Evolutionary conservation across 148 eudicot species (phyloP).

Genomic region (Simmondsia chinensis): DNA sequence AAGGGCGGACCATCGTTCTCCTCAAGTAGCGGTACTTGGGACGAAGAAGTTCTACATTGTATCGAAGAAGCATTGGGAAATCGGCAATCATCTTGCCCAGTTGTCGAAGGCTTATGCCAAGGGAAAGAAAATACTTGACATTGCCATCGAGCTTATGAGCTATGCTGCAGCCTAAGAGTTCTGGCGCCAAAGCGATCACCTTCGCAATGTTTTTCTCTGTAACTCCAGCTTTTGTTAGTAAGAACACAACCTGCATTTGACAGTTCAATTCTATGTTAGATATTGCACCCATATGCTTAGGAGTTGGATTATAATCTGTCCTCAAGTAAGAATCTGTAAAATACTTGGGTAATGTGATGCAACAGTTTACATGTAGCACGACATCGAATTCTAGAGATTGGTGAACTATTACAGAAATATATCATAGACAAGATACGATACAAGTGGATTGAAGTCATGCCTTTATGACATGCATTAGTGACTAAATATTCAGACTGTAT

Average conservation of each 20-base stretch:
- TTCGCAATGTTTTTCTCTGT: constrained; percentile 55
- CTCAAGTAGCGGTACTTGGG: constrained; percentile 87
- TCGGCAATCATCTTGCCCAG: constrained; percentile 86
- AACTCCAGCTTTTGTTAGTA: constrained; percentile 85
- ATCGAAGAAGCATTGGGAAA: constrained; percentile 88
- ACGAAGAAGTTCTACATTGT: constrained; percentile 71
- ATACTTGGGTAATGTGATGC: too few species aligned
- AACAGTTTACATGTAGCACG: too few species aligned
- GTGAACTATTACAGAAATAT: too few species aligned
- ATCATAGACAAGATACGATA: too few species aligned
- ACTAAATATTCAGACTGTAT: too few species aligned
- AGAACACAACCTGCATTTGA: constrained; percentile 58
- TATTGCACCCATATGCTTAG: not conserved
- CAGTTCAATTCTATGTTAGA: not conserved
- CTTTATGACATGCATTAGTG: too few species aligned
- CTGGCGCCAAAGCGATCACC: constrained; percentile 79
- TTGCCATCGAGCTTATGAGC: constrained; percentile 70
- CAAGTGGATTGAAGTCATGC: too few species aligned
- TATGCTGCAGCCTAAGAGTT: constrained; percentile 91
- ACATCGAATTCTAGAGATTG: too few species aligned
- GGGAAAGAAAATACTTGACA: constrained; percentile 81
- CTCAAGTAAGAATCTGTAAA: too few species aligned
- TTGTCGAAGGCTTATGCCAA: constrained; percentile 47
- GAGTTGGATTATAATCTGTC: not conserved
- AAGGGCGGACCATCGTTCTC: constrained; percentile 82